Conservation (phyloP, 2,329 filamentous ascomycete species). For the Penicillium brasilianum region DNA sequence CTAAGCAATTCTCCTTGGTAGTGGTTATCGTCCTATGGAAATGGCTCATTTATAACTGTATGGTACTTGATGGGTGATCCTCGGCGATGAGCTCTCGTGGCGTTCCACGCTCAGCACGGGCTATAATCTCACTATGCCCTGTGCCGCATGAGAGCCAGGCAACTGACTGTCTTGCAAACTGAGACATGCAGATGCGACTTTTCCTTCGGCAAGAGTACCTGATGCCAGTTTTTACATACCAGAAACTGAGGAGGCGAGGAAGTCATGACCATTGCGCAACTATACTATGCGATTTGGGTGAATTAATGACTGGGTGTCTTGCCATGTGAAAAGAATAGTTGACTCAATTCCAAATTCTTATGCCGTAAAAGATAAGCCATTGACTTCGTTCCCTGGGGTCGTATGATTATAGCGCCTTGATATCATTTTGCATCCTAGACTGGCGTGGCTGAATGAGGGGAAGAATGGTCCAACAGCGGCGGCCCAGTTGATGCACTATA, state of each 20-base stretch:
- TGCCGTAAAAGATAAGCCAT: background rate
- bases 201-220: background rate
- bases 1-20: background rate
- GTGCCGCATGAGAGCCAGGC: background rate
- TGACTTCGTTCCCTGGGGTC: background rate
- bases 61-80: background rate
- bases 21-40: background rate
- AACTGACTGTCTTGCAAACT: background rate
- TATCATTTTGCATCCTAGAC: background rate
- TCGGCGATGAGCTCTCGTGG: background rate
- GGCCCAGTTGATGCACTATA: background rate
- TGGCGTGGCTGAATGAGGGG: background rate
- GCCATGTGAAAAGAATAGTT: background rate
- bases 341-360: background rate
- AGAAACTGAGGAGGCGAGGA: background rate
- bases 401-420: background rate
- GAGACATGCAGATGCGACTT: constrained; percentile 2
- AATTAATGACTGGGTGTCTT: no score
- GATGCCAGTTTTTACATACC: background rate
- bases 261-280: background rate
- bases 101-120: background rate
- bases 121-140: background rate
- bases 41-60: background rate
- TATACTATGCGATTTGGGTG: no score
- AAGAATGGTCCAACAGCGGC: background rate